phyloP scores from a whole-genome alignment of 345 rosid species.

The Eucalyptus cloeziana region DNA sequence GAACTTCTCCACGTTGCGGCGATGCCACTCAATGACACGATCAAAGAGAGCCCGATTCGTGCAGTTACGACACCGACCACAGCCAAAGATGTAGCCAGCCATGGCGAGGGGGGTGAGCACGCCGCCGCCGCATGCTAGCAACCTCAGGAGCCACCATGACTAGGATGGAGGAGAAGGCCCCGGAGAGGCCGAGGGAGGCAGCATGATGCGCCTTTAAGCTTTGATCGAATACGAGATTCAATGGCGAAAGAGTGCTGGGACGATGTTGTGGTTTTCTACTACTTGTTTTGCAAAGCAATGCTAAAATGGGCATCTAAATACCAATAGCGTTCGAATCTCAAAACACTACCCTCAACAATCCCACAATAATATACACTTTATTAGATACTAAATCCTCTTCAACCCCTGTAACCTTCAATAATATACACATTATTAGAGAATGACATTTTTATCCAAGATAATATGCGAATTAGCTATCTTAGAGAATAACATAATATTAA shows the following conservation, averaged over 20 bases:
- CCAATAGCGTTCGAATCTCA: neutral
- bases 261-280: neutral
- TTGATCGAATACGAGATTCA: neutral
- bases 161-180: neutral
- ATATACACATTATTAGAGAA: no score
- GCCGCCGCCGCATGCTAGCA: neutral
- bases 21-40: neutral
- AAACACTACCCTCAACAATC: neutral
- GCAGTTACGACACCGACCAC: neutral
- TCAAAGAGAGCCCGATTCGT: neutral
- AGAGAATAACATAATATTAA: no score
- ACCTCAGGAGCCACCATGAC: neutral
- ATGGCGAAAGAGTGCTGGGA: neutral
- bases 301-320: neutral
- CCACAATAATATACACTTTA: neutral
- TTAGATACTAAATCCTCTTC: neutral
- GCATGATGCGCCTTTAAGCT: neutral
- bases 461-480: no score
- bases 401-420: neutral
- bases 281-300: neutral
- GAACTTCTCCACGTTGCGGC: neutral
- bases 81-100: neutral
- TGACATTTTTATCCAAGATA: no score
- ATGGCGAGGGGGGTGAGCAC: neutral
- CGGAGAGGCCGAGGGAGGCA: neutral